Conservation (phyloP, 306 rosid species). For the Vachellia pachyceras region DNA sequence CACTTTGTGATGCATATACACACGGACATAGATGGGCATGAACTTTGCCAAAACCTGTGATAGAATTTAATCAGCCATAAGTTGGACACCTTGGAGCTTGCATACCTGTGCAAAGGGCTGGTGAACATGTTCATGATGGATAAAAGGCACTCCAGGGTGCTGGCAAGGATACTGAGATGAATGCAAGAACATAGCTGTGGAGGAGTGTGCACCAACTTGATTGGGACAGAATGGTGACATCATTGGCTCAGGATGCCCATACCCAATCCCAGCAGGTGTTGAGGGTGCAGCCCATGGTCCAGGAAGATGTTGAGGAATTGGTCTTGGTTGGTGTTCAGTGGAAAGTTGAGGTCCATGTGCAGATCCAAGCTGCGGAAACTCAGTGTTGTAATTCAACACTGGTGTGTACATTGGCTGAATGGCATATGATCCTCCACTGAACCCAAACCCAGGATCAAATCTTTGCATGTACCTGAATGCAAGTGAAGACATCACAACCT, state of each 20-base stretch:
- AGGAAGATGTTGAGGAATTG: constrained; percentile 77
- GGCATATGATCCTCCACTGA: constrained; percentile 85
- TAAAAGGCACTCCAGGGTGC: constrained; percentile 84
- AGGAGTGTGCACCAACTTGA: constrained; percentile 75
- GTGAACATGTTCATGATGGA: constrained; percentile 85
- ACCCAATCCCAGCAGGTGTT: constrained; percentile 77
- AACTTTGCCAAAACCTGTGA: constrained; percentile 3
- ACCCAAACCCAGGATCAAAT: constrained; percentile 97
- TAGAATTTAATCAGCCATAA: constrained; percentile 3
- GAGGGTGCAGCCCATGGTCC: constrained; percentile 80
- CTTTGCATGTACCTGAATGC: constrained; percentile 88
- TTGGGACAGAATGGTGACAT: constrained; percentile 74
- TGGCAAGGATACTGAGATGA: constrained; percentile 89
- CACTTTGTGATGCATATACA: background rate
- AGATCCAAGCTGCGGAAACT: constrained; percentile 96
- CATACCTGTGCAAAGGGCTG: constrained; percentile 88
- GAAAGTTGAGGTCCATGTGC: constrained; percentile 81
- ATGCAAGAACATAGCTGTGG: constrained; percentile 78
- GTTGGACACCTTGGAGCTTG: constrained; percentile 17
- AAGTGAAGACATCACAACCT: constrained; percentile 26
- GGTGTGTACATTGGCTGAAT: constrained; percentile 92
- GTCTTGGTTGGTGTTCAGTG: constrained; percentile 75
- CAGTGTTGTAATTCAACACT: constrained; percentile 86
- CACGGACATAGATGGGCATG: background rate
- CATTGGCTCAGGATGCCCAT: constrained; percentile 84